phyloP scores from a whole-genome alignment of 192 early-diverging fungal species.

The Coemansia sp. region DNA sequence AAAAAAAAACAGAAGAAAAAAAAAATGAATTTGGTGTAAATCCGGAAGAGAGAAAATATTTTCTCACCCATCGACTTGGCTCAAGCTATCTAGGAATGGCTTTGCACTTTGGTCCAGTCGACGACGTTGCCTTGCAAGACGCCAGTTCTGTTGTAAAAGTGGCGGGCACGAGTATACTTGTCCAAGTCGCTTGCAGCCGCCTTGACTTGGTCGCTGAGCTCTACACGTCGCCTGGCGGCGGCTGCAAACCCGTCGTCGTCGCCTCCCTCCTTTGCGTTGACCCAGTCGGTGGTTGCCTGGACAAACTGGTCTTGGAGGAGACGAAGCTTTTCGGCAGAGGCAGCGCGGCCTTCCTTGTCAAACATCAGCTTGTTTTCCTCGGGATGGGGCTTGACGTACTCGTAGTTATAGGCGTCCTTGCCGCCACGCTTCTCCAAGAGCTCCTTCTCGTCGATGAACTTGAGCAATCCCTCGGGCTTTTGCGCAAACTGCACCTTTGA shows the following conservation, averaged over 20 bases:
- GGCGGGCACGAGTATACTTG: slow-evolving; percentile 58
- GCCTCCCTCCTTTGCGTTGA: slow-evolving; percentile 40
- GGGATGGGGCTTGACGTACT: slow-evolving; percentile 57
- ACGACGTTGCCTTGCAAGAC: slow-evolving; percentile 33
- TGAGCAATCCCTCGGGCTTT: slow-evolving; percentile 63
- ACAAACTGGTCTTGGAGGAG: slow-evolving; percentile 53
- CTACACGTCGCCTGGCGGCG: slow-evolving; percentile 17
- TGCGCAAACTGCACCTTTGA: slow-evolving; percentile 84
- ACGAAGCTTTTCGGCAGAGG: slow-evolving; percentile 41
- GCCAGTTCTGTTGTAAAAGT: slow-evolving; percentile 54
- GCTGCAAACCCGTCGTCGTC: slow-evolving; percentile 42
- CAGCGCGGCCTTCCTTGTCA: slow-evolving; percentile 54
- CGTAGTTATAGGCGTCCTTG: slow-evolving; percentile 60
- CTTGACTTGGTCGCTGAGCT: slow-evolving; percentile 38
- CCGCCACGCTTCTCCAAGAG: slow-evolving; percentile 75
- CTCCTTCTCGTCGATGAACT: slow-evolving; percentile 65
- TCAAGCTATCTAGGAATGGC: background rate
- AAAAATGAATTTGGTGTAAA: background rate
- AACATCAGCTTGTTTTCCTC: slow-evolving; percentile 63
- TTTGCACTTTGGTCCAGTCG: slow-evolving; percentile 51
- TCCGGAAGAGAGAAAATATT: background rate
- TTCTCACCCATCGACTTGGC: background rate
- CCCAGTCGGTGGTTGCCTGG: slow-evolving; percentile 56
- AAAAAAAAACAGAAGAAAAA: background rate
- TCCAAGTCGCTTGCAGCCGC: slow-evolving; percentile 55